Percentiles rank a stretch among this genome's conserved stretches.
phyloP scores from a whole-genome alignment of 345 rosid species.

The Psidium friedrichsthalianum region DNA sequence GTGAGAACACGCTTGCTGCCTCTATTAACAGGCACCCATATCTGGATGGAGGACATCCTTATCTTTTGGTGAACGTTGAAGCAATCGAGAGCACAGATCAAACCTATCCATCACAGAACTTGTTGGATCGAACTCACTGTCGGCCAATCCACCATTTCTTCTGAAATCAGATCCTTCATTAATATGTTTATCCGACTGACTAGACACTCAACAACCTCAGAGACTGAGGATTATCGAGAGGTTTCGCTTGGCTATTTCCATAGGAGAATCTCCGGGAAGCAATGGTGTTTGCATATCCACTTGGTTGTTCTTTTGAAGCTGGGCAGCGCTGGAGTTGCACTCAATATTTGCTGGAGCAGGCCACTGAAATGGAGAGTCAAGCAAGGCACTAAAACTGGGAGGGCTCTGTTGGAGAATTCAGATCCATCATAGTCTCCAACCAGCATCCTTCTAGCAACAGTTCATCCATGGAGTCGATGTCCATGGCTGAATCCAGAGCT shows the following conservation, averaged over 20 bases:
- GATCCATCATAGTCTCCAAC: constrained; percentile 80
- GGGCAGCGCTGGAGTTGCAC: constrained; percentile 11
- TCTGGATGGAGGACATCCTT: constrained; percentile 65
- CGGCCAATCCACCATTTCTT: constrained; percentile 79
- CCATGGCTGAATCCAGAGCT: constrained; percentile 42
- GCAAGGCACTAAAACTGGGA: constrained; percentile 20
- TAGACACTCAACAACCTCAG: not conserved
- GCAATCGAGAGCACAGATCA: constrained; percentile 50
- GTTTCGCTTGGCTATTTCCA: not conserved
- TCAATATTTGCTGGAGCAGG: constrained; percentile 28
- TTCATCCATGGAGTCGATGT: constrained; percentile 65
- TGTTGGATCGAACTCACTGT: constrained; percentile 14
- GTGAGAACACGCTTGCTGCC: constrained; percentile 55
- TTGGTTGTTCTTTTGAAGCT: constrained; percentile 17
- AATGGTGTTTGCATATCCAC: constrained; percentile 18
- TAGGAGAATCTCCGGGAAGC: constrained; percentile 4
- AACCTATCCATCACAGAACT: constrained; percentile 60
- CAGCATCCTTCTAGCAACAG: constrained; percentile 85
- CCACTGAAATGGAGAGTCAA: constrained; percentile 33
- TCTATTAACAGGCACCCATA: constrained; percentile 80
- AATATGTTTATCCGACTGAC: constrained; percentile 1
- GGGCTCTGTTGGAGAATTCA: constrained; percentile 47
- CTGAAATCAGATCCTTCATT: constrained; percentile 23
- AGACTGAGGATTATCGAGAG: not conserved
- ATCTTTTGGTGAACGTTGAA: constrained; percentile 44